Evolutionary conservation across 1,284 basidiomycete species (phyloP).

Genomic region (Chalciporus sp.): DNA sequence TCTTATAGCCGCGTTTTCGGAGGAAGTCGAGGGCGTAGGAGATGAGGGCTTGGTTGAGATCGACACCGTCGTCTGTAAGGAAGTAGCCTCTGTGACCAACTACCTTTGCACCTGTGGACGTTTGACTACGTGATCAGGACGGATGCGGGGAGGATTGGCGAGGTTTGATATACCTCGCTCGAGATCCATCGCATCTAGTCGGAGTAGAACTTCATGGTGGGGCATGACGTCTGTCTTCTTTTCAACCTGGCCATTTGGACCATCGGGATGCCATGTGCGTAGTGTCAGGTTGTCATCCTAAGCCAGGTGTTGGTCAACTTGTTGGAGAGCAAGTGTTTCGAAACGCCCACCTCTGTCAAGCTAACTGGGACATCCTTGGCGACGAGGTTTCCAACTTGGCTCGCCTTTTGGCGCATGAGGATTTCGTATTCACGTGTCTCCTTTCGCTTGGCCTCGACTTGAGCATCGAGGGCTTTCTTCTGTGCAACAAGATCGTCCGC

Average conservation of each 20-base stretch:
- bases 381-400: constrained; percentile 91
- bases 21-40: constrained; percentile 95
- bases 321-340: constrained; percentile 11
- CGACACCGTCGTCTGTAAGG: constrained; percentile 93
- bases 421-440: constrained; percentile 78
- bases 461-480: constrained; percentile 80
- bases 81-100: constrained; percentile 97
- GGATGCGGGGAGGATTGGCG: not conserved
- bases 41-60: constrained; percentile 96
- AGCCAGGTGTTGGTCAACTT: not conserved
- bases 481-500: constrained; percentile 84
- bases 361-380: constrained; percentile 87
- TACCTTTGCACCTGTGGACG: constrained; percentile 89
- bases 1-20: constrained; percentile 82
- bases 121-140: constrained; percentile 42
- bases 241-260: constrained; percentile 61
- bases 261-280: constrained; percentile 87
- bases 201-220: constrained; percentile 95
- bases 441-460: constrained; percentile 78
- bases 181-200: constrained; percentile 94
- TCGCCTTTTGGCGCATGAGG: constrained; percentile 80
- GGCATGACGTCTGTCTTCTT: constrained; percentile 82
- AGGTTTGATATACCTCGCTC: constrained; percentile 70
- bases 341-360: constrained; percentile 75
- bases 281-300: constrained; percentile 88